Percentiles rank a stretch among this genome's conserved stretches.
These are phyloP conservation scores for Phytophthora hibernalis DNA, from an alignment of 352 stramenopile species.

Conservation along the genomic window DNA sequence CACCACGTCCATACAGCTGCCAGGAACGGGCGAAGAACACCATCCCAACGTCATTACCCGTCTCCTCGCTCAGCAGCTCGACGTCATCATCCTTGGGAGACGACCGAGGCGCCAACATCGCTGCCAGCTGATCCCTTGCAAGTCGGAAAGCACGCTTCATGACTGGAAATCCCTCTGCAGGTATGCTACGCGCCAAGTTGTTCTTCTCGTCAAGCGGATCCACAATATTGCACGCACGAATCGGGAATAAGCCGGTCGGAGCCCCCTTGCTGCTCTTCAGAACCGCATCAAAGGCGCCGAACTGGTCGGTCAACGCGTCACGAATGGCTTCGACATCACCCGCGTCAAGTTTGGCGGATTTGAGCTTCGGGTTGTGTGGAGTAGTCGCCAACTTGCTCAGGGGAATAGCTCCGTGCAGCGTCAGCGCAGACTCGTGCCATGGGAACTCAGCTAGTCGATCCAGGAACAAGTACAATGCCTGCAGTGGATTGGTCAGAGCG, in stretches of 20 bases:
- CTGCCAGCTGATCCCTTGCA: constrained; percentile 59
- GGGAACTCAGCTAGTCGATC: constrained; percentile 86
- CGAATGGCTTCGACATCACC: constrained; percentile 64
- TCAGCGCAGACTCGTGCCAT: constrained; percentile 85
- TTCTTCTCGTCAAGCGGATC: constrained; percentile 89
- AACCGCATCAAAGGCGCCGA: constrained; percentile 56
- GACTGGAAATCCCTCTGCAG: constrained; percentile 69
- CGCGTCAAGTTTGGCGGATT: constrained; percentile 39
- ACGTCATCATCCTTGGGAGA: constrained; percentile 24
- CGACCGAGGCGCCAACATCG: constrained; percentile 40
- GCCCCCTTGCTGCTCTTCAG: constrained; percentile 24
- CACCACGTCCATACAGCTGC: constrained; percentile 70
- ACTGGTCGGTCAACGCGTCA: constrained; percentile 58
- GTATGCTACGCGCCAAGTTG: constrained; percentile 87
- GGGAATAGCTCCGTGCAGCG: constrained; percentile 78
- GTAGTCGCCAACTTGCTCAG: constrained; percentile 57
- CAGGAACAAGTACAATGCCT: constrained; percentile 87
- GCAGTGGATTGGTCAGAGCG: constrained; percentile 77
- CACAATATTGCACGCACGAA: constrained; percentile 89
- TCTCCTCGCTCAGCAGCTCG: constrained; percentile 29
- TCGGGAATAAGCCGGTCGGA: constrained; percentile 55
- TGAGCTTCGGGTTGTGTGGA: constrained; percentile 24
- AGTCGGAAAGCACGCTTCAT: constrained; percentile 76
- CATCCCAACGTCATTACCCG: constrained; percentile 39
- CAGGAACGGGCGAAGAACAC: constrained; percentile 69